A percentile compares a stretch with the other conserved stretches of the same genome.
These are phyloP conservation scores for Hypoxylon sp. DNA, from an alignment of 2,329 filamentous ascomycete genomes.

Conservation along the genomic window DNA sequence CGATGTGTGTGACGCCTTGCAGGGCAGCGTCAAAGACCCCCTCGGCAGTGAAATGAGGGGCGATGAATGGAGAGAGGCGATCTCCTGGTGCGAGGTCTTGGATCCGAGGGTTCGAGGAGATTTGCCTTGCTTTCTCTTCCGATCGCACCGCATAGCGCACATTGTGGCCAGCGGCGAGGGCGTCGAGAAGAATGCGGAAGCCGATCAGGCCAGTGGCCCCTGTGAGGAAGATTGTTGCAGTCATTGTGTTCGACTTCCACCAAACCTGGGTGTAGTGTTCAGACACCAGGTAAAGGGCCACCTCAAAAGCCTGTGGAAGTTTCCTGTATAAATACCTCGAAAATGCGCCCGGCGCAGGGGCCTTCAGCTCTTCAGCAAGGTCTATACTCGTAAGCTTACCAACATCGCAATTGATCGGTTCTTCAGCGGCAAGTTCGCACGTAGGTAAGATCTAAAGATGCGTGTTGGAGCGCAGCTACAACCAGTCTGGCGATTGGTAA, in stretches of 20 bases:
- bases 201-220: conserved; percentile 48
- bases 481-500: background rate
- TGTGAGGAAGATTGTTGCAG: conserved; percentile 46
- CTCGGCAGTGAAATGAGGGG: conserved; percentile 44
- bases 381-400: background rate
- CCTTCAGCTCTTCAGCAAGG: background rate
- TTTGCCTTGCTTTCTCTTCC: conserved; percentile 42
- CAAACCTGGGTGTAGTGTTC: background rate
- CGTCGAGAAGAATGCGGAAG: conserved; percentile 47
- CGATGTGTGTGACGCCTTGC: conserved; percentile 46
- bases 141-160: conserved; percentile 48
- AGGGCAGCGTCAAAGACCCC: conserved; percentile 47
- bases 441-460: background rate
- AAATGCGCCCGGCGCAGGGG: no score
- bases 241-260: background rate
- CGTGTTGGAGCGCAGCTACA: background rate
- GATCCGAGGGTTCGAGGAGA: conserved; percentile 46
- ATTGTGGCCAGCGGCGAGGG: conserved; percentile 45
- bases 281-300: background rate
- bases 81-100: conserved; percentile 32
- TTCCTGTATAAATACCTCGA: background rate
- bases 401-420: background rate
- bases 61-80: conserved; percentile 42
- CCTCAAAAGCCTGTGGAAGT: background rate
- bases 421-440: background rate